Evolutionary conservation across 2,329 filamentous ascomycete species (phyloP).

Genomic region (Curvularia lunata): DNA sequence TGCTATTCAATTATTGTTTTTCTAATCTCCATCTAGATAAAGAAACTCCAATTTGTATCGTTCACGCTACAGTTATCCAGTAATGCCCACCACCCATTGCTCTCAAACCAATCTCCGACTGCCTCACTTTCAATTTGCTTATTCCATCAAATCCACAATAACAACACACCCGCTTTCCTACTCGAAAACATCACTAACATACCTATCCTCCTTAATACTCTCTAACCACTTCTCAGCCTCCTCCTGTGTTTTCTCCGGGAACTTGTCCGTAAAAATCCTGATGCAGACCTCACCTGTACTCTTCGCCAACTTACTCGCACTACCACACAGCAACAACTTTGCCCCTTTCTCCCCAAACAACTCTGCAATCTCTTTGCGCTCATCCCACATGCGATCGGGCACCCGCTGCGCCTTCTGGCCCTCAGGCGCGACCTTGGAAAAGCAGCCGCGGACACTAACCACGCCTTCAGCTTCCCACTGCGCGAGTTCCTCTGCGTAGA

Average conservation of each 20-base stretch:
- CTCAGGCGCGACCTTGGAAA: slow-evolving; percentile 69
- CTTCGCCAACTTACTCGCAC: slow-evolving; percentile 51
- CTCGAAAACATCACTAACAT: slow-evolving; percentile 16
- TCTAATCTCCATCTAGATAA: no score
- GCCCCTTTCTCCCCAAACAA: slow-evolving; percentile 55
- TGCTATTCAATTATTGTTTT: no score
- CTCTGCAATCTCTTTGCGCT: slow-evolving; percentile 51
- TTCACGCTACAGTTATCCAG: no score
- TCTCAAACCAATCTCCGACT: no score
- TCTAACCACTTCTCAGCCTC: slow-evolving; percentile 10
- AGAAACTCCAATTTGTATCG: no score
- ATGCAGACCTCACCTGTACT: slow-evolving; percentile 44
- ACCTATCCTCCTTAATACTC: slow-evolving; percentile 11
- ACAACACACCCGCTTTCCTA: not conserved
- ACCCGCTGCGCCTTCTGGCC: slow-evolving; percentile 60
- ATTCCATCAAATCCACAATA: not conserved
- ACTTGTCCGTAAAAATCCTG: slow-evolving; percentile 21
- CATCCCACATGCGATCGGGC: slow-evolving; percentile 56
- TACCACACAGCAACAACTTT: slow-evolving; percentile 69
- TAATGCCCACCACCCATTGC: no score
- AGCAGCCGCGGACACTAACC: slow-evolving; percentile 26
- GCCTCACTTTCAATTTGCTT: no score
- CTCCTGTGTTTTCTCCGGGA: slow-evolving; percentile 9
- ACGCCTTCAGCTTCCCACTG: slow-evolving; percentile 15
- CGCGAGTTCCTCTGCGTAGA: slow-evolving; percentile 65